phyloP scores from a whole-genome alignment of 768 basidiomycete genomes.

The Rhizopogon vesiculosus region DNA sequence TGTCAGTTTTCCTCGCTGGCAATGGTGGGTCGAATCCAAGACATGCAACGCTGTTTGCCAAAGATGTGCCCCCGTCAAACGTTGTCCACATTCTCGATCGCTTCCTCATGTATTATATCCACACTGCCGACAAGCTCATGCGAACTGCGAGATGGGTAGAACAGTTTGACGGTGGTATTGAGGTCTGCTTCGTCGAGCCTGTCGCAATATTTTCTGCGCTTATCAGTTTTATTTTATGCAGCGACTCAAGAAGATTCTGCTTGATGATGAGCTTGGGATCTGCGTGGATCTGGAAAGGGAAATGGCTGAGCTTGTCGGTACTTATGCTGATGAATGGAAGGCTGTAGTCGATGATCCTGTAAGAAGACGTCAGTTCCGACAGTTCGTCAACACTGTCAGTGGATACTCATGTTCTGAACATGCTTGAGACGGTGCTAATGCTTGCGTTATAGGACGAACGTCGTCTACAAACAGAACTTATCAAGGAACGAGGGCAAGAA shows the following conservation, averaged over 20 bases:
- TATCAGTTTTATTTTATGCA: conserved; percentile 11
- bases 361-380: conserved; percentile 46
- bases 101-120: conserved; percentile 66
- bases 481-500: conserved; percentile 56
- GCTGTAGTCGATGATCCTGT: conserved; percentile 52
- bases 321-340: conserved; percentile 70
- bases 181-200: conserved; percentile 29
- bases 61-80: conserved; percentile 61
- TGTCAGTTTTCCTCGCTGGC: conserved; percentile 56
- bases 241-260: conserved; percentile 58
- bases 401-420: not conserved
- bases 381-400: conserved; percentile 61
- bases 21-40: conserved; percentile 62
- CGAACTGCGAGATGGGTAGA: conserved; percentile 76
- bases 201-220: not conserved
- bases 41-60: conserved; percentile 63
- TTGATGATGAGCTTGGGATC: conserved; percentile 71
- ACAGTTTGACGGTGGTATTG: conserved; percentile 61
- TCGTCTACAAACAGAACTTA: conserved; percentile 40
- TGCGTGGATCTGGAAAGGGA: conserved; percentile 61
- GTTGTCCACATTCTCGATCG: conserved; percentile 61
- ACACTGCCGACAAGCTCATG: conserved; percentile 65
- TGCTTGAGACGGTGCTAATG: not conserved
- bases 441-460: conserved; percentile 31
- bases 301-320: conserved; percentile 61